phyloP scores from a whole-genome alignment of 2,329 filamentous ascomycete genomes.

The Onygenales sp. region DNA sequence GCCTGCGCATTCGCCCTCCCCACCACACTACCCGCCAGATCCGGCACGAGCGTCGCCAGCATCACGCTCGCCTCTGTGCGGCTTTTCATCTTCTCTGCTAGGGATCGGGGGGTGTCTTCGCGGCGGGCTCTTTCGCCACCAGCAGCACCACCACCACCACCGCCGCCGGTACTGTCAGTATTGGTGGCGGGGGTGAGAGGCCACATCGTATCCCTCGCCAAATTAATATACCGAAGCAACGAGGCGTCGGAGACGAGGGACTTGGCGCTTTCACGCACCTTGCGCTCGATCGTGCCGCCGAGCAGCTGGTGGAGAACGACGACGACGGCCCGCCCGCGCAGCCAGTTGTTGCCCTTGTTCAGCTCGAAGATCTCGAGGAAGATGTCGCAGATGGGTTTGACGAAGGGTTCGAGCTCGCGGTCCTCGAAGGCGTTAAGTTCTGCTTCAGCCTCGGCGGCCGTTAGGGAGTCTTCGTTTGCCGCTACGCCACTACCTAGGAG shows the following conservation, averaged over 20 bases:
- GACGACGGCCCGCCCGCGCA: conserved; percentile 87
- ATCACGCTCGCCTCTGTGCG: conserved; percentile 81
- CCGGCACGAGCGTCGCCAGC: conserved; percentile 80
- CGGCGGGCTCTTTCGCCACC: conserved; percentile 32
- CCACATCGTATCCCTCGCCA: conserved; percentile 74
- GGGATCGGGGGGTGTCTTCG: conserved; percentile 48
- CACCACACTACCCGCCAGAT: conserved; percentile 86
- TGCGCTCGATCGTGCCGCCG: conserved; percentile 90
- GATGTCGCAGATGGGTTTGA: conserved; percentile 96
- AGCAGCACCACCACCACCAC: conserved; percentile 2
- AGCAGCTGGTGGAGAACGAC: conserved; percentile 93
- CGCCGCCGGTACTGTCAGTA: neutral
- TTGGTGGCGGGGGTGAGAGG: conserved; percentile 32
- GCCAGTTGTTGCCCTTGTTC: conserved; percentile 93
- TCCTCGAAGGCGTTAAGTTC: conserved; percentile 90
- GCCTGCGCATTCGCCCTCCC: conserved; percentile 84
- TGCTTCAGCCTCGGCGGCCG: conserved; percentile 71
- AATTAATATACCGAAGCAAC: conserved; percentile 57
- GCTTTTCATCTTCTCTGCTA: conserved; percentile 66
- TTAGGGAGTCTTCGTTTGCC: conserved; percentile 39
- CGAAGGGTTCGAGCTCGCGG: conserved; percentile 83
- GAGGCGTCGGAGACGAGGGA: conserved; percentile 67
- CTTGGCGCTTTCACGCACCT: conserved; percentile 77
- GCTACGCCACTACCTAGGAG: conserved; percentile 34
- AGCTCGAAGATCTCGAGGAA: conserved; percentile 94